Evolutionary conservation across 331 rosid genomes (phyloP).

Genomic region (Phaseolus coccineus): DNA sequence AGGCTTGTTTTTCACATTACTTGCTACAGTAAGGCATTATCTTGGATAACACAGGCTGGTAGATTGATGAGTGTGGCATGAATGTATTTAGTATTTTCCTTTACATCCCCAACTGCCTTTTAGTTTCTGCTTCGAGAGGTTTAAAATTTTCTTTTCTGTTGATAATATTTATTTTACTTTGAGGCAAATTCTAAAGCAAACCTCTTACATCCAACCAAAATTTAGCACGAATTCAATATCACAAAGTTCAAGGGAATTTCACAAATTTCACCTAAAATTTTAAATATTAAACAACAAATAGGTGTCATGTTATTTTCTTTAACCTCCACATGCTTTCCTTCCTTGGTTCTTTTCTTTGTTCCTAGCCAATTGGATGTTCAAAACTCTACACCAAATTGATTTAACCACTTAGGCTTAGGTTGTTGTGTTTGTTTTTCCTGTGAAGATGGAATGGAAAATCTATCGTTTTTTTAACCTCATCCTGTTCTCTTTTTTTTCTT

Average conservation of each 20-base stretch:
- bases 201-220: background rate
- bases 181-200: conserved; percentile 4
- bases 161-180: conserved; percentile 6
- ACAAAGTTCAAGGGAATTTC: background rate
- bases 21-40: conserved; percentile 20
- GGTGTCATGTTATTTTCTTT: background rate
- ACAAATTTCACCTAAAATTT: background rate
- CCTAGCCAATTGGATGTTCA: background rate
- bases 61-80: conserved; percentile 17
- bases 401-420: background rate
- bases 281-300: background rate
- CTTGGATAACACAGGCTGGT: conserved; percentile 6
- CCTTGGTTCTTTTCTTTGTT: background rate
- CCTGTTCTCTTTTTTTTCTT: no score
- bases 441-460: background rate
- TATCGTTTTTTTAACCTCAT: background rate
- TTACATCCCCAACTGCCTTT: background rate
- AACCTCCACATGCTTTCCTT: background rate
- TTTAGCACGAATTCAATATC: background rate
- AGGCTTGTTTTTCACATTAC: conserved; percentile 49
- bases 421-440: background rate
- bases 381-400: conserved; percentile 25
- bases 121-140: background rate
- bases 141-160: background rate
- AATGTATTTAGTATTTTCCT: conserved; percentile 33